These are phyloP conservation scores for Xerocomellus intermedius DNA, from an alignment of 768 basidiomycete genomes.

Conservation along the genomic window DNA sequence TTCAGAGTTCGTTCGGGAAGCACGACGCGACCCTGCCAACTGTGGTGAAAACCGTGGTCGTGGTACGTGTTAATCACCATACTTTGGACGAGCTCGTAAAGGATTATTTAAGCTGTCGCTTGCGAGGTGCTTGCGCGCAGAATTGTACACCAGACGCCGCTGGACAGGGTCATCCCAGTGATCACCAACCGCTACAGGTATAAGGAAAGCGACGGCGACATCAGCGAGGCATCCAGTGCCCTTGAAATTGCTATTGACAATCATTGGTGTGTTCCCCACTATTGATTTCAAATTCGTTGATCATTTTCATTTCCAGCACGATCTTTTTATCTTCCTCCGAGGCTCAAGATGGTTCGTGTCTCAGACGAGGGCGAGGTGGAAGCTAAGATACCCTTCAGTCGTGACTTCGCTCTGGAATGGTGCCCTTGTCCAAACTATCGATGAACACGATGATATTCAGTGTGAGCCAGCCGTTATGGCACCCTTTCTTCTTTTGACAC, in stretches of 20 bases:
- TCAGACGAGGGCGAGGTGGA: background rate
- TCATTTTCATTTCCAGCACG: conserved; percentile 41
- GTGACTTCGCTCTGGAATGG: conserved; percentile 83
- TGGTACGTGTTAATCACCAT: conserved; percentile 44
- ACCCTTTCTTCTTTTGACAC: conserved; percentile 5
- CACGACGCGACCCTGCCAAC: conserved; percentile 77
- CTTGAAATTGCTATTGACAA: conserved; percentile 92
- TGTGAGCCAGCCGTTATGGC: conserved; percentile 43
- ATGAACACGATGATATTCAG: conserved; percentile 72
- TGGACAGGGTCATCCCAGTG: conserved; percentile 62
- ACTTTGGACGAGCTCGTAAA: background rate
- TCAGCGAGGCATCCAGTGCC: conserved; percentile 70
- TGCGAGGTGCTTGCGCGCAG: conserved; percentile 83
- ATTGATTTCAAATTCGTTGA: background rate
- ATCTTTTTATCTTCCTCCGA: conserved; percentile 86
- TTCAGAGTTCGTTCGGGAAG: conserved; percentile 80
- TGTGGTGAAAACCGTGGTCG: conserved; percentile 83
- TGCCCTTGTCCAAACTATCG: conserved; percentile 74
- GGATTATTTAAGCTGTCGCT: conserved; percentile 53
- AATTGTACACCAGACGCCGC: conserved; percentile 67
- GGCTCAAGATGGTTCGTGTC: conserved; percentile 67
- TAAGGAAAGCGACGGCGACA: conserved; percentile 70
- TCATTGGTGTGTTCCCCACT: conserved; percentile 58
- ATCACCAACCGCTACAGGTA: conserved; percentile 80
- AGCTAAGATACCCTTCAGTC: conserved; percentile 43